phyloP scores from a whole-genome alignment of 2,329 filamentous ascomycete genomes.

The Bisporella sp. region DNA sequence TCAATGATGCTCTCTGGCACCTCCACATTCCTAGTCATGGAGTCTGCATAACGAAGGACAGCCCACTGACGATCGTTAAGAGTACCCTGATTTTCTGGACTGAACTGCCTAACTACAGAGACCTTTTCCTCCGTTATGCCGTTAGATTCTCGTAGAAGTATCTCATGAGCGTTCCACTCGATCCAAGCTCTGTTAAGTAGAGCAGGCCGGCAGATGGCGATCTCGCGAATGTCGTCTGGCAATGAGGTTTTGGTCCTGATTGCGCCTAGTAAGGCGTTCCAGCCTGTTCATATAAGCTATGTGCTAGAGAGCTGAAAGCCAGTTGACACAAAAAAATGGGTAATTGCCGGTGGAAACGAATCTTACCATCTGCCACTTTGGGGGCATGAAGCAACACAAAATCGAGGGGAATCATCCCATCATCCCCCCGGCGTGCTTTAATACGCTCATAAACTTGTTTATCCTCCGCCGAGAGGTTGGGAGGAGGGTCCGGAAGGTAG shows the following conservation, averaged over 20 bases:
- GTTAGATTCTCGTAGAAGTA: background rate
- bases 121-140: background rate
- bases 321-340: no score
- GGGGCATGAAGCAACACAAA: background rate
- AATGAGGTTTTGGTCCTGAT: background rate
- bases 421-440: background rate
- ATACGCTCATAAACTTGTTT: background rate
- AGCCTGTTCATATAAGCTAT: background rate
- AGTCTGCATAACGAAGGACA: background rate
- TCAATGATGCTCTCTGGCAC: background rate
- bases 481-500: background rate
- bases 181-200: background rate
- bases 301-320: no score
- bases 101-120: background rate
- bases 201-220: background rate
- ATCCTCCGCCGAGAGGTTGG: background rate
- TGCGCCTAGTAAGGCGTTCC: background rate
- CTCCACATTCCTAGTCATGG: background rate
- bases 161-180: background rate
- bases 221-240: background rate
- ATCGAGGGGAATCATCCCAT: background rate
- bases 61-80: background rate
- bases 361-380: no score
- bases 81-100: background rate
- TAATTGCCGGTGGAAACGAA: no score